A percentile compares a stretch with the other conserved stretches of the same genome.
Conservation (phyloP, 228 moss, liverwort and hornwort genomes). For the Sphagnum fallax region DNA sequence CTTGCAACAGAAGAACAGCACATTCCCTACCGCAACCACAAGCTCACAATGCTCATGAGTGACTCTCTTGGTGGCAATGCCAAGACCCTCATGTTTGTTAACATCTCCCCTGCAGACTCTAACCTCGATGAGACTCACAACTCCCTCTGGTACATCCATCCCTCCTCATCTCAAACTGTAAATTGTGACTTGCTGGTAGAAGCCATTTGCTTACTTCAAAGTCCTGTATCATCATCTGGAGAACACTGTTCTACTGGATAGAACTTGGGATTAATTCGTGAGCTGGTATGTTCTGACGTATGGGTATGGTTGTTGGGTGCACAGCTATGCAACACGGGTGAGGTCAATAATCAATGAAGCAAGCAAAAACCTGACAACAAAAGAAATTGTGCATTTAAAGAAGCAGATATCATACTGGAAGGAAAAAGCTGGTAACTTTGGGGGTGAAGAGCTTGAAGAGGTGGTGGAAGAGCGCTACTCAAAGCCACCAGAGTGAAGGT, state of each 20-base stretch:
- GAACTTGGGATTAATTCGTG: too few relatives aligned
- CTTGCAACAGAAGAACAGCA: conserved; percentile 46
- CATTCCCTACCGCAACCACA: conserved; percentile 57
- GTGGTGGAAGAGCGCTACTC: conserved; percentile 37
- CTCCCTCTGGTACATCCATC: conserved; percentile 38
- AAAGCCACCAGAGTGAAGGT: conserved; percentile 14
- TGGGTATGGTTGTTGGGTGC: not conserved
- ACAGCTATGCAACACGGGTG: conserved; percentile 61
- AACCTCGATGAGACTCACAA: conserved; percentile 69
- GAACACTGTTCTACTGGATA: too few relatives aligned
- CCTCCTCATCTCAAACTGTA: not conserved
- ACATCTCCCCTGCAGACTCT: conserved; percentile 65
- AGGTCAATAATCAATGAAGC: conserved; percentile 66
- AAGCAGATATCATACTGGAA: conserved; percentile 62
- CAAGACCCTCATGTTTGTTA: conserved; percentile 70
- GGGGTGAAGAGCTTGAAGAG: conserved; percentile 53
- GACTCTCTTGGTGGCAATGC: conserved; percentile 73
- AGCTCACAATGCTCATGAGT: conserved; percentile 74
- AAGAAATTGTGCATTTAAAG: conserved; percentile 56
- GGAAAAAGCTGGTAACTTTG: conserved; percentile 55
- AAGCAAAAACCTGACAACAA: conserved; percentile 59
- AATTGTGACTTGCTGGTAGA: not conserved
- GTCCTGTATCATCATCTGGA: too few relatives aligned
- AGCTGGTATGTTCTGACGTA: too few relatives aligned
- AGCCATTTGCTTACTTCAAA: too few relatives aligned